Conservation (phyloP, 2,329 filamentous ascomycete species). For the Claviceps humidiphila region DNA sequence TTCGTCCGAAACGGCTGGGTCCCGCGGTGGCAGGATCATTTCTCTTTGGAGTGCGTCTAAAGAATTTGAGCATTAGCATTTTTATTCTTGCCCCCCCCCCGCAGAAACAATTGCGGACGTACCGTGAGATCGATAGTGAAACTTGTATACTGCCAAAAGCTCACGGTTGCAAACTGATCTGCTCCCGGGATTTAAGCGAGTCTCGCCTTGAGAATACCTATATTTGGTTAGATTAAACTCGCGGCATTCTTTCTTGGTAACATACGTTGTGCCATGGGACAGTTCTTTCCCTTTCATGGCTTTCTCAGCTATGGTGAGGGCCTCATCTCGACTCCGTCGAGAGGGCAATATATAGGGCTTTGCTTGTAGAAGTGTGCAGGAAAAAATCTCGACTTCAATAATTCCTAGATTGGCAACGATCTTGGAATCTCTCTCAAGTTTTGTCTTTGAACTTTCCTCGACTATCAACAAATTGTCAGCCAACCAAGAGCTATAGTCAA, state of each 20-base stretch:
- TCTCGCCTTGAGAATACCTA: not conserved
- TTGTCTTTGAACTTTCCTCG: constrained; percentile 2
- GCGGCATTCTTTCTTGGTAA: not conserved
- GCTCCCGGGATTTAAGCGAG: not conserved
- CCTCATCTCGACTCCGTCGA: not conserved
- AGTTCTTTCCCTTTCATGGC: constrained; percentile 15
- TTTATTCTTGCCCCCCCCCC: not conserved
- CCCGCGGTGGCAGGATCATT: constrained; percentile 10
- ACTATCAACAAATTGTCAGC: not conserved
- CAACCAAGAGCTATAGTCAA: not conserved
- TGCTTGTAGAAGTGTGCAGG: not conserved
- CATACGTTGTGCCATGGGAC: constrained; percentile 12
- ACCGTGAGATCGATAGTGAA: constrained; percentile 14
- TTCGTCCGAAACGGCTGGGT: not conserved
- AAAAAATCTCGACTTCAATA: constrained; percentile 4
- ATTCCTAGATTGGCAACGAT: constrained; percentile 7
- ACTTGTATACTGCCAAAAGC: constrained; percentile 4
- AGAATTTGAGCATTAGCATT: not conserved
- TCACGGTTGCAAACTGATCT: not conserved
- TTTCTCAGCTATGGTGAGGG: constrained; percentile 10
- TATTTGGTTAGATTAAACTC: not conserved
- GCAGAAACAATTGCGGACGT: not conserved
- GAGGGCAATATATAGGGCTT: accelerated
- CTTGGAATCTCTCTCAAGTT: not conserved
- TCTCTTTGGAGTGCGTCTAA: constrained; percentile 11